Evolutionary conservation across 164 flowering plant species (phyloP).

Genomic region (Macadamia tetraphylla): DNA sequence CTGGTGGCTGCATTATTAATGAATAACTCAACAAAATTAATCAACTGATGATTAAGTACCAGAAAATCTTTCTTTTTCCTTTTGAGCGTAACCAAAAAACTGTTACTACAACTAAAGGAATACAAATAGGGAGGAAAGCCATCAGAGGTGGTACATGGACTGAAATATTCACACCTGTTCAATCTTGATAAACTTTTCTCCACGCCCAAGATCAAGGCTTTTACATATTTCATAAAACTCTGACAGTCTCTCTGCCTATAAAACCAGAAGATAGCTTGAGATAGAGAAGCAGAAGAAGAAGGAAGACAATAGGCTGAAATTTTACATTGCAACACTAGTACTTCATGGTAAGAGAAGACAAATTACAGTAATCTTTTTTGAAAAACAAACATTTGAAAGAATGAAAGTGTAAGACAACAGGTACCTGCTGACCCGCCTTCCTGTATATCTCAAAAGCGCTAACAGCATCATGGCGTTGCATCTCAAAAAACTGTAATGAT

Average conservation of each 20-base stretch:
- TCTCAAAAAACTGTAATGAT: constrained; percentile 85
- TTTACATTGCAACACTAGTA: not conserved
- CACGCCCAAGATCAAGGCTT: constrained; percentile 82
- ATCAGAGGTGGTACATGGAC: not conserved
- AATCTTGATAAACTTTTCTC: constrained; percentile 81
- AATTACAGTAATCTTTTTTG: not conserved
- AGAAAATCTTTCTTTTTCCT: not conserved
- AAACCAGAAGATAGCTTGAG: not conserved
- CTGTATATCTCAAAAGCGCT: constrained; percentile 84
- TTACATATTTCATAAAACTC: constrained; percentile 95
- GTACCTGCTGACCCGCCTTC: constrained; percentile 85
- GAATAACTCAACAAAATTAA: not conserved
- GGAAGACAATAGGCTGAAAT: not conserved
- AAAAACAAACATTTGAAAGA: not conserved
- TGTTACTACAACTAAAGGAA: not conserved
- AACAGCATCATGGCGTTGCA: constrained; percentile 87
- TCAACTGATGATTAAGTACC: not conserved
- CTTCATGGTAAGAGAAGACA: not conserved
- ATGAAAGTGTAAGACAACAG: not conserved
- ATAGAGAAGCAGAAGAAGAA: too few relatives aligned
- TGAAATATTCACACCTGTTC: constrained; percentile 65
- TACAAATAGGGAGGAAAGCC: not conserved
- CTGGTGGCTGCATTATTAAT: constrained; percentile 65
- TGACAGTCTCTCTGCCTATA: constrained; percentile 80
- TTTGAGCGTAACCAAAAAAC: not conserved